Evolutionary conservation across 2,329 filamentous ascomycete genomes (phyloP).

Genomic region (Penicillium palitans): DNA sequence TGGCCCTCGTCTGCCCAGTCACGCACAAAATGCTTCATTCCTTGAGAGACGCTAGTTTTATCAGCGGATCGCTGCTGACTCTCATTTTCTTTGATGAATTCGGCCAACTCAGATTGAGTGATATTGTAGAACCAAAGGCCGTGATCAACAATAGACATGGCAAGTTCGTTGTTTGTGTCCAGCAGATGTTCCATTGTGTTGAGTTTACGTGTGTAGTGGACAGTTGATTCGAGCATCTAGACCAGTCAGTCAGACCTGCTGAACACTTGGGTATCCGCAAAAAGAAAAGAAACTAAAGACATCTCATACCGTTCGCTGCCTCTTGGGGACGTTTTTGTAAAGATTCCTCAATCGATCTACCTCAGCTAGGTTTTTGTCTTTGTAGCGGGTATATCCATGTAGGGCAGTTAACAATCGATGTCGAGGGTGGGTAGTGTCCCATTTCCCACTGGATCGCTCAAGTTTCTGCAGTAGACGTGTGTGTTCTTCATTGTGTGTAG

Average conservation of each 20-base stretch:
- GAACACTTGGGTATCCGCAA: not conserved
- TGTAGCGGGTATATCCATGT: constrained; percentile 29
- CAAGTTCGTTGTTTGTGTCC: constrained; percentile 49
- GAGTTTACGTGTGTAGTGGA: constrained; percentile 60
- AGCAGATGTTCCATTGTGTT: constrained; percentile 47
- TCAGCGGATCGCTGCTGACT: constrained; percentile 44
- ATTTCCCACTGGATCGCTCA: constrained; percentile 15
- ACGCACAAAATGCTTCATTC: constrained; percentile 58
- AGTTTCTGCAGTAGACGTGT: constrained; percentile 19
- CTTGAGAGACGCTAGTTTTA: constrained; percentile 52
- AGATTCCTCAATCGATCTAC: constrained; percentile 23
- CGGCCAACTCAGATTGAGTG: constrained; percentile 46
- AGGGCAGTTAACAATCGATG: constrained; percentile 30
- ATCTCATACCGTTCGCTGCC: constrained; percentile 18
- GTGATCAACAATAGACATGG: constrained; percentile 47
- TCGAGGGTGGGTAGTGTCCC: constrained; percentile 26
- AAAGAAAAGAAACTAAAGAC: not conserved
- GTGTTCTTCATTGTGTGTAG: constrained; percentile 12
- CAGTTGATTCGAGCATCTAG: constrained; percentile 55
- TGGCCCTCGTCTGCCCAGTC: constrained; percentile 56
- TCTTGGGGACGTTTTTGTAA: constrained; percentile 23
- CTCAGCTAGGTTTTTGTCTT: constrained; percentile 21
- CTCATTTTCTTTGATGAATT: constrained; percentile 43
- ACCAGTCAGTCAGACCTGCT: not conserved
- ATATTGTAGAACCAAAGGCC: constrained; percentile 53